Percentiles rank a stretch among this genome's conserved stretches.
Conservation (phyloP, 2,329 filamentous ascomycete species). For the Alternaria arborescens region DNA sequence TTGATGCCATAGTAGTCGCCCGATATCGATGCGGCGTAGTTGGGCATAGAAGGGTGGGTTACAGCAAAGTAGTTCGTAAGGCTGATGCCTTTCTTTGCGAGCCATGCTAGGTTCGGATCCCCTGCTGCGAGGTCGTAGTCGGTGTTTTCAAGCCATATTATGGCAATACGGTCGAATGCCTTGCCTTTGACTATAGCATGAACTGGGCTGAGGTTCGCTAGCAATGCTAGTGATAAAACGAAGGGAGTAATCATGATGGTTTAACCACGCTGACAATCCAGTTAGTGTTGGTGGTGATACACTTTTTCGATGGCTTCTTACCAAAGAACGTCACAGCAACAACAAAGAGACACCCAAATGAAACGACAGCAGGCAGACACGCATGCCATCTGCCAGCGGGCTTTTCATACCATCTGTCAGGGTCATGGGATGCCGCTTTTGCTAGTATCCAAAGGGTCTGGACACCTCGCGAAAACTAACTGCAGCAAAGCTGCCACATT, state of each 20-base stretch:
- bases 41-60: conserved; percentile 77
- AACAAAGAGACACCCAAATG: background rate
- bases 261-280: background rate
- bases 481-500: background rate
- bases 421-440: background rate
- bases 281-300: background rate
- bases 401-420: background rate
- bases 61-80: conserved; percentile 65
- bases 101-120: conserved; percentile 67
- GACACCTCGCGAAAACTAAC: background rate
- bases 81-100: conserved; percentile 69
- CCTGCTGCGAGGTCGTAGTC: conserved; percentile 69
- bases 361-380: background rate
- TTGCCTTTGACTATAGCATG: conserved; percentile 64
- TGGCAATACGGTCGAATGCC: conserved; percentile 75
- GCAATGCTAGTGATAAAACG: conserved; percentile 23
- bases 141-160: conserved; percentile 82
- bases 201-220: conserved; percentile 44
- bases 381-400: background rate
- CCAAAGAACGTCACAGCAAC: background rate
- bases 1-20: conserved; percentile 79
- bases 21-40: conserved; percentile 73
- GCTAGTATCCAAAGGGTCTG: background rate
- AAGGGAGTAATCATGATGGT: conserved; percentile 10
- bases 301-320: background rate